Conservation (phyloP, 305 asterid species). For the Salvia sclarea region DNA sequence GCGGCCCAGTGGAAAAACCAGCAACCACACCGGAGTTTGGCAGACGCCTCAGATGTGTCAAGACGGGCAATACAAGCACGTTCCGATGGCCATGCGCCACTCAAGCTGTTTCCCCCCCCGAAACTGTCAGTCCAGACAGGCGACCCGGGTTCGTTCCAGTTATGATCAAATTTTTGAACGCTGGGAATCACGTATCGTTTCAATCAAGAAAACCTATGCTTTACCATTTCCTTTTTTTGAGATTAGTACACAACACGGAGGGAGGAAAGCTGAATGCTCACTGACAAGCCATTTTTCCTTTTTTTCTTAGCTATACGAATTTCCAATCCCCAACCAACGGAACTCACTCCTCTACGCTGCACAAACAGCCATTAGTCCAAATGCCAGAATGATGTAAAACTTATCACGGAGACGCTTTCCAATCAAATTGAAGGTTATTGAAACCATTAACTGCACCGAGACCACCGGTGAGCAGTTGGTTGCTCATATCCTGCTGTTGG, state of each 20-base stretch:
- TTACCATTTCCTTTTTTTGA: conserved; percentile 24
- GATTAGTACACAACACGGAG: conserved; percentile 32
- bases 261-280: conserved; percentile 5
- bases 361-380: conserved; percentile 43
- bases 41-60: conserved; percentile 29
- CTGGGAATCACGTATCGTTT: conserved; percentile 1
- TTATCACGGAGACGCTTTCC: conserved; percentile 70
- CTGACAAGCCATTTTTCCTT: conserved; percentile 30
- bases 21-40: conserved; percentile 27
- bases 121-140: conserved; percentile 45
- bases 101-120: conserved; percentile 37
- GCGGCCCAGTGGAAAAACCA: conserved; percentile 25
- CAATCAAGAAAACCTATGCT: conserved; percentile 29
- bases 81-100: conserved; percentile 21
- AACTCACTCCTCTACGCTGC: conserved; percentile 42
- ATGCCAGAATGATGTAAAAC: conserved; percentile 24
- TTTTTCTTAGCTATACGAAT: conserved; percentile 25
- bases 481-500: conserved; percentile 76
- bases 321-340: conserved; percentile 36
- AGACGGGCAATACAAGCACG: not conserved
- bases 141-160: conserved; percentile 44
- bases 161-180: conserved; percentile 25
- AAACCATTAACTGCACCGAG: conserved; percentile 80
- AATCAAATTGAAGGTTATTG: conserved; percentile 79
- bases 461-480: conserved; percentile 77